Evolutionary conservation across 495 filamentous ascomycete species (phyloP).

Genomic region (Jackrogersella multiformis): DNA sequence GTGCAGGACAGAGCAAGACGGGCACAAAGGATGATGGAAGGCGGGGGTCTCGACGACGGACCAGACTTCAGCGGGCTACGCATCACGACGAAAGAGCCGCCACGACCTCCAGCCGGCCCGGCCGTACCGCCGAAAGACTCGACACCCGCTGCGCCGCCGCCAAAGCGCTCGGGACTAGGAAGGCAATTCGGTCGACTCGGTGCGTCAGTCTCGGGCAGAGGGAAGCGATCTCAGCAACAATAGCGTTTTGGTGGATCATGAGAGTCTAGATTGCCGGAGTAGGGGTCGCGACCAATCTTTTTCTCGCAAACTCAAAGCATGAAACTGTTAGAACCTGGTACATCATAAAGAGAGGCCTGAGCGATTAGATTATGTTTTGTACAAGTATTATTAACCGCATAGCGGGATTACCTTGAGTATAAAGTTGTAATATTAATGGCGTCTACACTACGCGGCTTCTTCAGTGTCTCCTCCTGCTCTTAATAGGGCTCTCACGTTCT

Average conservation of each 20-base stretch:
- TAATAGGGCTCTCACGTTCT: constrained; percentile 61
- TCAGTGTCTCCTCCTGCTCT: constrained; percentile 41
- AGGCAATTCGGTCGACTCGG: constrained; percentile 74
- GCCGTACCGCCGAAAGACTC: constrained; percentile 56
- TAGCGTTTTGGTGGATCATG: constrained; percentile 7
- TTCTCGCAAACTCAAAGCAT: not conserved
- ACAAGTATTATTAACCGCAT: constrained; percentile 18
- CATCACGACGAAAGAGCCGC: constrained; percentile 53
- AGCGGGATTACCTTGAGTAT: constrained; percentile 35
- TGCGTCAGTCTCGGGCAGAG: constrained; percentile 69
- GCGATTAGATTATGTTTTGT: constrained; percentile 21
- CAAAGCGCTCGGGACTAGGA: constrained; percentile 70
- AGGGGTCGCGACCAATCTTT: not conserved
- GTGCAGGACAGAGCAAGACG: constrained; percentile 82
- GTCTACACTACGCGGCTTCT: constrained; percentile 6
- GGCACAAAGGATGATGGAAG: constrained; percentile 51
- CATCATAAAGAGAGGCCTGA: not conserved
- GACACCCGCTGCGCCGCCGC: constrained; percentile 46
- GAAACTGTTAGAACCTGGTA: not conserved
- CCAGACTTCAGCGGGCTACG: constrained; percentile 51
- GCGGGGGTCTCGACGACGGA: constrained; percentile 53
- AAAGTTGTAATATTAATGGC: constrained; percentile 31
- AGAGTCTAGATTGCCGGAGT: not conserved
- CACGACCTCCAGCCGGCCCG: constrained; percentile 44
- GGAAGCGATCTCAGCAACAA: constrained; percentile 55